Percentiles rank a stretch among this genome's conserved stretches.
These are phyloP conservation scores for Diaporthe helianthi DNA, from an alignment of 2,329 filamentous ascomycete genomes.

Conservation along the genomic window DNA sequence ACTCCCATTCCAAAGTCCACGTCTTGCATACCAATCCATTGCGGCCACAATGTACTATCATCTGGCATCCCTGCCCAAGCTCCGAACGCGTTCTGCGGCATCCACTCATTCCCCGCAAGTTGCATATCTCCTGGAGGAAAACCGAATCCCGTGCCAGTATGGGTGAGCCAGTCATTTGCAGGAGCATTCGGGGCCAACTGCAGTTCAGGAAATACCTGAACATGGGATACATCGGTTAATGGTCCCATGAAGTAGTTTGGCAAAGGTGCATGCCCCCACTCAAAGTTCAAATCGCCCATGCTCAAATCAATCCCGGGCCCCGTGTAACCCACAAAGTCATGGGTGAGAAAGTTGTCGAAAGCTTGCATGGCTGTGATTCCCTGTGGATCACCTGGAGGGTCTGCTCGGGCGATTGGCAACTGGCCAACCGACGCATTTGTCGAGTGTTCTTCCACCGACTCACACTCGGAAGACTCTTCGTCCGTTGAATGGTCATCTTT, in stretches of 20 bases:
- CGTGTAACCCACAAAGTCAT: too few species aligned
- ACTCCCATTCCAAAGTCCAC: too few species aligned
- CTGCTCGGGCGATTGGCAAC: too few species aligned
- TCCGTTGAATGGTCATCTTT: too few species aligned
- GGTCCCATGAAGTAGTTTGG: background rate
- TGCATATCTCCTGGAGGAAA: background rate
- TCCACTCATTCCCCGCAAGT: background rate
- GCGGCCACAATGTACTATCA: background rate
- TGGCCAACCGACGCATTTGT: too few species aligned
- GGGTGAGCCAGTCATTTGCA: background rate
- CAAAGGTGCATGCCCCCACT: background rate
- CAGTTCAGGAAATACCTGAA: background rate
- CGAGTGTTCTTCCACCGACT: too few species aligned
- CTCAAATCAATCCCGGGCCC: too few species aligned
- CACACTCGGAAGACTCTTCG: background rate
- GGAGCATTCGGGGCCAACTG: background rate
- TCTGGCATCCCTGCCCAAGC: background rate
- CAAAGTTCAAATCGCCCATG: too few species aligned
- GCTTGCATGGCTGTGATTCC: too few species aligned
- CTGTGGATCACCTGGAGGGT: too few species aligned
- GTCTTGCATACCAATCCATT: background rate
- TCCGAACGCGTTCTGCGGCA: background rate
- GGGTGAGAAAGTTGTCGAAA: too few species aligned
- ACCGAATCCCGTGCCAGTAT: background rate
- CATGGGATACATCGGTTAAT: background rate